Conservation (phyloP, 2,329 filamentous ascomycete genomes). For the Pseudodiploospora longispora region DNA sequence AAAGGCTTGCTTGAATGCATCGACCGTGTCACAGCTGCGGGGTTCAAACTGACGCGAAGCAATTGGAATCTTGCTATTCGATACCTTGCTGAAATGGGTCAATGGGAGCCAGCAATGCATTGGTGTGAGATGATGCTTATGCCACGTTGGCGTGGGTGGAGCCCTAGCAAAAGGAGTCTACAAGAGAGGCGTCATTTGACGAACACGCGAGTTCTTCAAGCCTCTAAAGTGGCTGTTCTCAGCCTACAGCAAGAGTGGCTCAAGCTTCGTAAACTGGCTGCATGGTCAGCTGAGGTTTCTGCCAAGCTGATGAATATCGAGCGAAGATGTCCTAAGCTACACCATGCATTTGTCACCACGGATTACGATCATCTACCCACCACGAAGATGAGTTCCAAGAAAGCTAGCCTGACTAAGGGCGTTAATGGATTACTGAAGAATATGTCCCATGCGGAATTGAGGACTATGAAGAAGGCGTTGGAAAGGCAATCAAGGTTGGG, state of each 20-base stretch:
- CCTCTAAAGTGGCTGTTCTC: slow-evolving; percentile 35
- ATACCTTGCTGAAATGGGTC: slow-evolving; percentile 51
- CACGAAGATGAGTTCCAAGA: slow-evolving; percentile 16
- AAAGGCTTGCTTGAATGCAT: slow-evolving; percentile 43
- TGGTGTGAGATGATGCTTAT: slow-evolving; percentile 74
- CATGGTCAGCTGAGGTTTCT: slow-evolving; percentile 41
- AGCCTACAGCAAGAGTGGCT: slow-evolving; percentile 42
- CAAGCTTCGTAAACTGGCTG: slow-evolving; percentile 37
- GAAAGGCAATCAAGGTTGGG: slow-evolving; percentile 7
- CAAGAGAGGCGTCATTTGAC: slow-evolving; percentile 31
- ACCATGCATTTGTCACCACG: slow-evolving; percentile 31
- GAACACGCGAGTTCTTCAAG: slow-evolving; percentile 23
- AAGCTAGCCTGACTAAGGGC: slow-evolving; percentile 18
- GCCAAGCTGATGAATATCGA: slow-evolving; percentile 30
- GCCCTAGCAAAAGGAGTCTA: slow-evolving; percentile 11
- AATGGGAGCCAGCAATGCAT: slow-evolving; percentile 59
- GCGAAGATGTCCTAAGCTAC: slow-evolving; percentile 29
- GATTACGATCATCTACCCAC: slow-evolving; percentile 21
- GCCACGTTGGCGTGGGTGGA: slow-evolving; percentile 70
- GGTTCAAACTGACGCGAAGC: slow-evolving; percentile 65
- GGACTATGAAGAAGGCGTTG: slow-evolving; percentile 14
- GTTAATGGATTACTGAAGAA: slow-evolving; percentile 20
- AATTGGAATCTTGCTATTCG: slow-evolving; percentile 79
- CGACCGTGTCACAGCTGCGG: slow-evolving; percentile 48
- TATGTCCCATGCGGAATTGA: slow-evolving; percentile 23